Evolutionary conservation across 2,329 filamentous ascomycete species (phyloP), one percentile per base, ranked within the genome.

Genomic region (Colletotrichum trifolii): DNA sequence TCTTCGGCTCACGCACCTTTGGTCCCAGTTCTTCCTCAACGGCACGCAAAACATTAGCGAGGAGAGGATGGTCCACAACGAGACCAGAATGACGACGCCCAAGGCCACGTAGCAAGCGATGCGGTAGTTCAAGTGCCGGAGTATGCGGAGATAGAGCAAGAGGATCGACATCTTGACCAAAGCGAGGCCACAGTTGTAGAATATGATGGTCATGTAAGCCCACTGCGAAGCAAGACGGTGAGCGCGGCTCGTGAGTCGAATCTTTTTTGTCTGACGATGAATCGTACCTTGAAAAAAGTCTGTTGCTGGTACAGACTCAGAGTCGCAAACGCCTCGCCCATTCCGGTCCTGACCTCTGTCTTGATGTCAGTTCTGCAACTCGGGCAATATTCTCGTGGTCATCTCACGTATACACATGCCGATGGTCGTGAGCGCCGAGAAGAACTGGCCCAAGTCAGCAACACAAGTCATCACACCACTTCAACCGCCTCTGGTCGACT

Each of bases 161-260:
- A 73, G 42, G 33, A 73, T 72, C 7, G 71, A 73, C 47, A 72
- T 25, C 40, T 74, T 73, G 11, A 71, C 69, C 38, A 69, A 59
- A 25, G 50, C 64, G 8, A 74, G 47, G 9, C 67, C 71, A n/a
- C 64, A 45, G 35, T 70, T 66, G 63, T 72, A 73, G 48, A 66
- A 69, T 1, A 73, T 34, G 1, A 64, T 60, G 10, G 67, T 66
- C 17, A 72, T 60, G 43, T 68, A 73, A 15, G 66, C 54, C 48
- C 47, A 64, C 60, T 61, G 49, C 25, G 25, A 25, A 39, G 2
- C n/a, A 8, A 10, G 5, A 10, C 5, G 8, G 17, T 56, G 8
- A 56, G 6, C 39, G 12, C 12, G 10, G 1, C 6, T 47, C 54
- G 47, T 46, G 7, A 34, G 8, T 25, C 2, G 8, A 12, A 47